Evolutionary conservation across 257 asterid genomes (phyloP).

Genomic region (Nicotiana undulata): DNA sequence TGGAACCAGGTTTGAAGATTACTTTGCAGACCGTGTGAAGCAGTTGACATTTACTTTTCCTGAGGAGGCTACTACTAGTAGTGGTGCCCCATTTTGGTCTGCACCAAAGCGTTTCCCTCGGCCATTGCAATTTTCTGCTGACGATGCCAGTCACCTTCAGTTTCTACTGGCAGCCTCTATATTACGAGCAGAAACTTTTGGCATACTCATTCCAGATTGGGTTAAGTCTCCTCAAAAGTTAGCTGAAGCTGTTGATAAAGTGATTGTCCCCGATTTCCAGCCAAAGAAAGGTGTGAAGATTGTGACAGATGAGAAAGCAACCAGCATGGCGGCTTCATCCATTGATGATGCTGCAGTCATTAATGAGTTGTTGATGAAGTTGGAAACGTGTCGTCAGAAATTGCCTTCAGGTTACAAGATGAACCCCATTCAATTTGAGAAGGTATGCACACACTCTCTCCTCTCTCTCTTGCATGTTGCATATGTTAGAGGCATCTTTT

Average conservation of each 20-base stretch:
- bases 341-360: constrained; percentile 77
- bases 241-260: constrained; percentile 57
- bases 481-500: background rate
- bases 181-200: constrained; percentile 80
- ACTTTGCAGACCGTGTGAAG: constrained; percentile 72
- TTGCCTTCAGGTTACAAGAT: constrained; percentile 56
- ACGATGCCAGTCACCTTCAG: constrained; percentile 81
- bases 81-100: constrained; percentile 95
- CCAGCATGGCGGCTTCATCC: constrained; percentile 69
- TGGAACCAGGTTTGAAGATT: constrained; percentile 75
- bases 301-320: constrained; percentile 89
- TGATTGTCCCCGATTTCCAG: constrained; percentile 63
- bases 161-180: constrained; percentile 72
- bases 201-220: constrained; percentile 80
- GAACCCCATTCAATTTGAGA: constrained; percentile 93
- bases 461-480: background rate
- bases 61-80: constrained; percentile 86
- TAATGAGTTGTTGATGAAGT: constrained; percentile 50
- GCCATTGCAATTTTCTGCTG: constrained; percentile 53
- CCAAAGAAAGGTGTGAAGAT: constrained; percentile 62
- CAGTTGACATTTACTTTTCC: constrained; percentile 84
- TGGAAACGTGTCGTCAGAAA: constrained; percentile 51
- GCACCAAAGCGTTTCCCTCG: constrained; percentile 90
- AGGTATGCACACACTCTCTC: constrained; percentile 28
- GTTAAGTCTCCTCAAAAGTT: constrained; percentile 53